Evolutionary conservation across 108 stramenopile genomes (phyloP).

Genomic region (Cyclostephanos invisitatus): DNA sequence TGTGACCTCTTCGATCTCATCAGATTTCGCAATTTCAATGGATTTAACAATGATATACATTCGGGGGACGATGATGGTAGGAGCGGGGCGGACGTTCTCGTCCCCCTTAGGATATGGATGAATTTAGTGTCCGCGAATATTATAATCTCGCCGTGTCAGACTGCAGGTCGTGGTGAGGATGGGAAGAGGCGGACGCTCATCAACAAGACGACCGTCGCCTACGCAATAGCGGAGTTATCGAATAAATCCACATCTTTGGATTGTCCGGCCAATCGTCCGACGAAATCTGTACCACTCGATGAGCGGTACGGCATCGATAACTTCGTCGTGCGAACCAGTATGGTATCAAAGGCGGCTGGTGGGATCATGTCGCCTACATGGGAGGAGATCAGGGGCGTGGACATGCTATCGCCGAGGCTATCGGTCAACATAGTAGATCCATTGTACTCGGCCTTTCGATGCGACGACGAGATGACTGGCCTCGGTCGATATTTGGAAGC

Average conservation of each 20-base stretch:
- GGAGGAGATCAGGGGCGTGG: conserved; percentile 26
- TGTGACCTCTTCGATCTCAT: too few relatives aligned
- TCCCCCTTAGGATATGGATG: background rate
- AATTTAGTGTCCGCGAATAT: background rate
- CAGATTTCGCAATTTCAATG: too few relatives aligned
- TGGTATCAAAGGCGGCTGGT: background rate
- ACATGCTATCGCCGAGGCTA: too few relatives aligned
- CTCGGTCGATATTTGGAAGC: conserved; percentile 15
- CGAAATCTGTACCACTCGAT: background rate
- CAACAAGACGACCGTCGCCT: conserved; percentile 33
- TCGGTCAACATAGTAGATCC: conserved; percentile 18
- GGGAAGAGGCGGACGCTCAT: background rate
- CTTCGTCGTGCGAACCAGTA: background rate
- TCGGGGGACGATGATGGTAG: too few relatives aligned
- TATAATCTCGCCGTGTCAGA: background rate
- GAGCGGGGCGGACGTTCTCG: background rate
- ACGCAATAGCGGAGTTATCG: background rate
- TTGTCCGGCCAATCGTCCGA: background rate
- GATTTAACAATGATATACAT: too few relatives aligned
- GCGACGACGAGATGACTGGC: background rate
- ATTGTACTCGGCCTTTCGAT: background rate
- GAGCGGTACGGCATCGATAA: background rate
- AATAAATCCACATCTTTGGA: conserved; percentile 2
- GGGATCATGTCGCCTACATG: background rate
- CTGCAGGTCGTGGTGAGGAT: background rate